These are phyloP conservation scores for Mycena floridula DNA, from an alignment of 768 basidiomycete species.

Conservation along the genomic window DNA sequence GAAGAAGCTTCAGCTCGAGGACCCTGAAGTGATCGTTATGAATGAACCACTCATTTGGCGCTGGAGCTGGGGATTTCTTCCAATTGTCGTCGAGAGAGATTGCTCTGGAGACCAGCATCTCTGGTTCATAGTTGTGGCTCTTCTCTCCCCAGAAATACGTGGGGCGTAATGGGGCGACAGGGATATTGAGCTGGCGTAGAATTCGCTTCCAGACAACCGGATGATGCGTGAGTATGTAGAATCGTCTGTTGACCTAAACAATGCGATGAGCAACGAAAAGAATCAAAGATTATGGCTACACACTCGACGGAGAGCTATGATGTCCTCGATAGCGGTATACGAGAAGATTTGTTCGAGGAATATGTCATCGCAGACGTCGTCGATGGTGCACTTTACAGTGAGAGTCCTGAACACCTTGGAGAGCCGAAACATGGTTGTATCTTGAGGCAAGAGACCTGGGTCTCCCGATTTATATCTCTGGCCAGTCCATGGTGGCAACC, in stretches of 20 bases:
- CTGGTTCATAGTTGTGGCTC: slow-evolving; percentile 37
- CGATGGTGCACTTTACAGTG: not conserved
- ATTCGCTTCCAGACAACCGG: slow-evolving; percentile 67
- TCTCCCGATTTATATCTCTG: not conserved
- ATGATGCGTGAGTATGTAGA: slow-evolving; percentile 60
- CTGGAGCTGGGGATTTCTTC: slow-evolving; percentile 35
- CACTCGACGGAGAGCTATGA: not conserved
- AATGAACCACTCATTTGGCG: slow-evolving; percentile 18
- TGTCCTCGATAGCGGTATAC: not conserved
- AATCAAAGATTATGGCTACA: not conserved
- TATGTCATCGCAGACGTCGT: not conserved
- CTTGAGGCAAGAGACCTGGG: not conserved
- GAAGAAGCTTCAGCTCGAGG: slow-evolving; percentile 50
- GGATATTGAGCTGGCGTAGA: slow-evolving; percentile 45
- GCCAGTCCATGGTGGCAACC: not conserved
- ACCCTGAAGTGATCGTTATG: slow-evolving; percentile 30
- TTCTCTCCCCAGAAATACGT: slow-evolving; percentile 38
- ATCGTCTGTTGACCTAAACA: slow-evolving; percentile 48
- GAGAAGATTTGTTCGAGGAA: not conserved
- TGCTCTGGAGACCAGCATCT: slow-evolving; percentile 55
- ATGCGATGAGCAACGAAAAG: not conserved
- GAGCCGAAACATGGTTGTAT: not conserved
- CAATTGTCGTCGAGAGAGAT: slow-evolving; percentile 58
- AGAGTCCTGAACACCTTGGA: not conserved
- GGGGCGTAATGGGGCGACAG: slow-evolving; percentile 56